phyloP scores from a whole-genome alignment of 345 rosid genomes.

The Camelina sativa region DNA sequence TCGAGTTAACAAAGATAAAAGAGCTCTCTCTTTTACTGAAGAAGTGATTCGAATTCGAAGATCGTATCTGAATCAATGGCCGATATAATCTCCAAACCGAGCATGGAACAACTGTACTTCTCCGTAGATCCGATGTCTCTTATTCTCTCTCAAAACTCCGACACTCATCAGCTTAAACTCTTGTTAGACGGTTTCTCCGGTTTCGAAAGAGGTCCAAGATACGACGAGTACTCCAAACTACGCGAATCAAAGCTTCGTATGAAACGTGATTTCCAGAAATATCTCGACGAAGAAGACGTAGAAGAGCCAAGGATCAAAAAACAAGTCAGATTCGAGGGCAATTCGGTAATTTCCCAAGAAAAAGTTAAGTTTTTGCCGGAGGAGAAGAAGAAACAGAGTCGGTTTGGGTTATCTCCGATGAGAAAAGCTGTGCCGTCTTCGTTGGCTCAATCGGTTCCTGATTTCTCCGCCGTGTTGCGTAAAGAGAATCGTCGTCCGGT shows the following conservation, averaged over 20 bases:
- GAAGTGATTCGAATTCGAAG: background rate
- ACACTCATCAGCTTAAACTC: conserved; percentile 52
- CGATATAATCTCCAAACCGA: conserved; percentile 47
- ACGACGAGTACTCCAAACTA: conserved; percentile 70
- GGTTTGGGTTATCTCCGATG: conserved; percentile 49
- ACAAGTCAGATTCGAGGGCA: conserved; percentile 63
- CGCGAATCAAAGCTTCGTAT: conserved; percentile 70
- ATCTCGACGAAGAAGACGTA: conserved; percentile 19
- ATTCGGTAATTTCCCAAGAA: conserved; percentile 41
- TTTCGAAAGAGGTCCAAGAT: conserved; percentile 90
- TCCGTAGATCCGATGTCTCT: conserved; percentile 73
- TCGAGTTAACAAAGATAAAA: too few species aligned
- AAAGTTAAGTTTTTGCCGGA: conserved; percentile 16
- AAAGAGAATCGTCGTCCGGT: conserved; percentile 86
- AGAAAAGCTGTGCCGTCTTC: conserved; percentile 31
- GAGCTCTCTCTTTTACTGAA: too few species aligned
- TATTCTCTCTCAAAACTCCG: conserved; percentile 61
- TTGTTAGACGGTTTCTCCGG: conserved; percentile 52
- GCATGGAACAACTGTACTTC: conserved; percentile 48
- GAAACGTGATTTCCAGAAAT: conserved; percentile 49
- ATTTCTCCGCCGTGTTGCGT: conserved; percentile 71
- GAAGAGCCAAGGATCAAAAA: conserved; percentile 50
- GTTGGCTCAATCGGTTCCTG: conserved; percentile 91
- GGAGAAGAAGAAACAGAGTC: conserved; percentile 61
- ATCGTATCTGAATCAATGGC: conserved; percentile 42